These are phyloP conservation scores for Fagopyrum tataricum DNA, from an alignment of 148 eudicot genomes.

Conservation along the genomic window DNA sequence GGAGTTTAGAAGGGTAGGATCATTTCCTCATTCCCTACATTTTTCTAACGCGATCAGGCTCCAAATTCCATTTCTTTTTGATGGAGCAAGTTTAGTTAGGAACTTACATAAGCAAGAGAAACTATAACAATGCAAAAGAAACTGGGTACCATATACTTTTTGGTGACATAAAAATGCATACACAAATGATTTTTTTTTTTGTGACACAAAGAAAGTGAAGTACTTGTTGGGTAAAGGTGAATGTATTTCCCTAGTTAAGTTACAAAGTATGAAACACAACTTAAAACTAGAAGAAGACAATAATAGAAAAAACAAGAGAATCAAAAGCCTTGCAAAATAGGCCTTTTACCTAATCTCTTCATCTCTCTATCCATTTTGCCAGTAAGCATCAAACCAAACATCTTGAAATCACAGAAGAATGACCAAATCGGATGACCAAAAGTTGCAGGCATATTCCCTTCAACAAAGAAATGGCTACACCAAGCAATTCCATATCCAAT, in stretches of 20 bases:
- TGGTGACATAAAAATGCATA: too few relatives aligned
- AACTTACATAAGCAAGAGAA: too few relatives aligned
- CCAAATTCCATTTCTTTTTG: too few relatives aligned
- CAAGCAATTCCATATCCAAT: conserved; percentile 81
- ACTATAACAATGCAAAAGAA: too few relatives aligned
- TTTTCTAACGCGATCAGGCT: too few relatives aligned
- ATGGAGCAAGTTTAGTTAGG: too few relatives aligned
- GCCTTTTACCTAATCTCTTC: conserved; percentile 90
- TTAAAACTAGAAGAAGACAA: neutral
- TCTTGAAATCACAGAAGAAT: conserved; percentile 73
- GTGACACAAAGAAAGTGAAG: too few relatives aligned
- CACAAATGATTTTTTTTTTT: too few relatives aligned
- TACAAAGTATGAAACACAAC: neutral
- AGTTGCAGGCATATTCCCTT: conserved; percentile 70
- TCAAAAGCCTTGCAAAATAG: conserved; percentile 53
- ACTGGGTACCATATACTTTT: too few relatives aligned
- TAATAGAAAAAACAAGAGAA: neutral
- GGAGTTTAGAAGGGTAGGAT: too few relatives aligned
- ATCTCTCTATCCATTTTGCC: conserved; percentile 87
- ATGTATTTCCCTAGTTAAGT: neutral
- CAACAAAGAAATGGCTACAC: conserved; percentile 89
- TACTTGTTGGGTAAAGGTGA: too few relatives aligned
- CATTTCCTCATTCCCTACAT: too few relatives aligned
- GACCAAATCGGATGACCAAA: conserved; percentile 95
- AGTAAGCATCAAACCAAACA: conserved; percentile 88